Percentiles rank a stretch among this genome's conserved stretches.
Conservation (phyloP, 192 early-diverging fungal species). For the Entrophospora sp. region DNA sequence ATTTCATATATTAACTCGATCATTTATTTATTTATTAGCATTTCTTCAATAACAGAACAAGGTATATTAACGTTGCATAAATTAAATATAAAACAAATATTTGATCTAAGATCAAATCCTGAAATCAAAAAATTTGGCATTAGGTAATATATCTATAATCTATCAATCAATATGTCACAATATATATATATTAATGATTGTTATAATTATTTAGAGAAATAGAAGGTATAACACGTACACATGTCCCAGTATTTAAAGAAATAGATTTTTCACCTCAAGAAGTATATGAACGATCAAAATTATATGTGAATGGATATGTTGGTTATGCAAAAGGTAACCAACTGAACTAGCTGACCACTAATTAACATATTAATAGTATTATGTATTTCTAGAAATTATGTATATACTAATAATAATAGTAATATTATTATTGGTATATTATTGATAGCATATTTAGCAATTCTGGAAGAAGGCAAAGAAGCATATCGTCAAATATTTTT, state of each 20-base stretch:
- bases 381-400: too few relatives aligned
- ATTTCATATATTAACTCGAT: too few relatives aligned
- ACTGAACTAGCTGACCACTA: too few relatives aligned
- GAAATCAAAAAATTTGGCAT: conserved; percentile 30
- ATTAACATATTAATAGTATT: too few relatives aligned
- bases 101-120: conserved; percentile 37
- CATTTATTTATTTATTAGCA: conserved; percentile 24
- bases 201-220: conserved; percentile 23
- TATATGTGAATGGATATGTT: conserved; percentile 33
- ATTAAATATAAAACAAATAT: conserved; percentile 29
- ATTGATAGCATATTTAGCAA: neutral
- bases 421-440: too few relatives aligned
- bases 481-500: neutral
- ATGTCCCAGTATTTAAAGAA: conserved; percentile 32
- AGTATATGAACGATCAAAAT: conserved; percentile 35
- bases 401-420: neutral
- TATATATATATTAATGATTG: neutral
- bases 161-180: too few relatives aligned
- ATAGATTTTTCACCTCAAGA: conserved; percentile 36
- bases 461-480: neutral
- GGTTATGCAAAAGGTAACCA: conserved; percentile 36
- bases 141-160: conserved; percentile 18
- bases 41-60: conserved; percentile 23
- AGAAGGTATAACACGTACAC: conserved; percentile 20
- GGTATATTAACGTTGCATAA: conserved; percentile 27